Base-by-base conservation (phyloP, 2,329 filamentous ascomycete genomes). In the Trichoderma atrobrunneum region DNA sequence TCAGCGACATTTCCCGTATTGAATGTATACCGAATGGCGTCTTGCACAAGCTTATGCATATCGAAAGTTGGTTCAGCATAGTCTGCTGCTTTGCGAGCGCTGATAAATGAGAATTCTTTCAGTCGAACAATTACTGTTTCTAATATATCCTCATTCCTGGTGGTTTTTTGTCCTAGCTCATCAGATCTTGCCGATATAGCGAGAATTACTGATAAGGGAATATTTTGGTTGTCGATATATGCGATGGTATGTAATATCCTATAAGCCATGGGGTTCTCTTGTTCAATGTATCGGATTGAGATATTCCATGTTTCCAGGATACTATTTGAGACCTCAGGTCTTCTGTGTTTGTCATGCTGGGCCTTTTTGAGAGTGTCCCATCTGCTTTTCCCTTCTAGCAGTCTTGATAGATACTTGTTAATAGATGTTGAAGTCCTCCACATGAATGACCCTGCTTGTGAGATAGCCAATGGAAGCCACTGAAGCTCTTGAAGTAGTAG, bases 241-340 rank as follows among this genome's bases (percentile, higher is more conserved):
- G 43, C n/a, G 4, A 51, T 51, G 0, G n/a, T 51, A 2, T 51
- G 43, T 0, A 51, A 1, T 7, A 24, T 1, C 10, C 1, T 51
- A 1, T 51, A 51, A 21, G n/a, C 3, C 3, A 11, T 21, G 0
- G 1, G 0, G n/a, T n/a, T 51, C n/a, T 51, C n/a, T 3, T 11
- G 1, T 1, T n/a, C 0, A 51, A 51, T 51, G 5, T 51, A n/a
- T 1, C 3, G 0, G 0, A 51, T 51, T n/a, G 43, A 51, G 0
- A 51, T 51, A 7, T 51, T 21, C 43, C 43, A 51, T 5, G 43
- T 51, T 14, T 51, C 43, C 1, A 51, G n/a, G 2, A 51, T 1
- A 6, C 43, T 51, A 1, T 51, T 51, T 51, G 43, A 12, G 0
- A 51, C 11, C 0, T 51, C 1, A 0, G 10, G 43, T 1, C 43